A percentile compares a stretch with the other conserved stretches of the same genome.
phyloP scores from a whole-genome alignment of 1,284 basidiomycete genomes.

The Naganishia liquefaciens region DNA sequence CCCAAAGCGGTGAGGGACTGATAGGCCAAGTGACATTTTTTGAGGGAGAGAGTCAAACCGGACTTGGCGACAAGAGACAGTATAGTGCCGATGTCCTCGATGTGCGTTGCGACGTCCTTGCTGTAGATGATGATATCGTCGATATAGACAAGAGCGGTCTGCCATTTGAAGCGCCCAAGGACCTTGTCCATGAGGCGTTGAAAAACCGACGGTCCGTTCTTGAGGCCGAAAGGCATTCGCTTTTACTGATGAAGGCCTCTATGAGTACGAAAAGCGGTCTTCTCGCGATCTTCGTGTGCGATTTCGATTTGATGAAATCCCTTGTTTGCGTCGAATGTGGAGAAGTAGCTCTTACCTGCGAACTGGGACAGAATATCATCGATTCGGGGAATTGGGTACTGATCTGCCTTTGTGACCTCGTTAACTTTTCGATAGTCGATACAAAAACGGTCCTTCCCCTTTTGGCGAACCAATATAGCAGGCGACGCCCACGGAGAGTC shows the following conservation, averaged over 20 bases:
- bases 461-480: conserved; percentile 48
- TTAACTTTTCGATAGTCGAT: conserved; percentile 53
- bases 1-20: conserved; percentile 22
- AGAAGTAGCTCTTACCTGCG: conserved; percentile 47
- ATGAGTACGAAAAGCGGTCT: conserved; percentile 55
- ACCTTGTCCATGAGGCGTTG: conserved; percentile 42
- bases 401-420: conserved; percentile 50
- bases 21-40: conserved; percentile 31
- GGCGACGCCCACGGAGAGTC: conserved; percentile 51
- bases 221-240: conserved; percentile 55
- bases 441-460: conserved; percentile 46
- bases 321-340: conserved; percentile 52
- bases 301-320: conserved; percentile 56
- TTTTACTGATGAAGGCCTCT: conserved; percentile 54
- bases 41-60: conserved; percentile 25
- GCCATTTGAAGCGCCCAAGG: conserved; percentile 51
- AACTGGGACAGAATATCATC: conserved; percentile 52
- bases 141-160: conserved; percentile 42
- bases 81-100: conserved; percentile 27
- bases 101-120: conserved; percentile 41
- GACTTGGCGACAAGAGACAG: conserved; percentile 23
- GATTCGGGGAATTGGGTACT: conserved; percentile 55
- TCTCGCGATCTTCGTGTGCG: conserved; percentile 42
- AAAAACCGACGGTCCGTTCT: conserved; percentile 55
- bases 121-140: conserved; percentile 33